phyloP scores from a whole-genome alignment of 345 rosid genomes.

The Populus nigra region DNA sequence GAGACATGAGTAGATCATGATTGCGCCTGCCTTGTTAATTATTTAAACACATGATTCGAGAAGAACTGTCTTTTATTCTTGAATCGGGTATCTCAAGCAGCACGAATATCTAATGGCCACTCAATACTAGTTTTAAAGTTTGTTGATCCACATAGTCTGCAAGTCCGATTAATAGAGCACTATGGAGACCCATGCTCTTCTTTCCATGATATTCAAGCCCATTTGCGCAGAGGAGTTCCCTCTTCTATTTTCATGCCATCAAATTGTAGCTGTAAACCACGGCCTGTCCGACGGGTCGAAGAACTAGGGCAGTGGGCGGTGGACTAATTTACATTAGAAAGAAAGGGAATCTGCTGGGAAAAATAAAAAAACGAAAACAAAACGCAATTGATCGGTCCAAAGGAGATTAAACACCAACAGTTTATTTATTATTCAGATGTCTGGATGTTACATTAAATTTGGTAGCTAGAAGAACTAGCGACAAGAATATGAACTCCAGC shows the following conservation, averaged over 20 bases:
- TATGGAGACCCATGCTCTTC: not conserved
- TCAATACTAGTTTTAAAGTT: not conserved
- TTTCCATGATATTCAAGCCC: not conserved
- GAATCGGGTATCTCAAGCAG: not conserved
- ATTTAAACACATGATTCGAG: not conserved
- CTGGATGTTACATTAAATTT: not conserved
- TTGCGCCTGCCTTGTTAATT: not conserved
- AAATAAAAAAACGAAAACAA: not conserved
- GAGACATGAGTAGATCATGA: not conserved
- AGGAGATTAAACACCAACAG: not conserved
- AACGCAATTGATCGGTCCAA: not conserved
- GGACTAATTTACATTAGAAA: not conserved
- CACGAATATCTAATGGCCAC: not conserved
- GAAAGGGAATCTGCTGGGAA: not conserved
- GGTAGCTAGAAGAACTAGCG: slow-evolving; percentile 14
- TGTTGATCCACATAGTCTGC: not conserved
- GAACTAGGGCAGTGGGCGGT: not conserved
- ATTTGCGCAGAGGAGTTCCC: not conserved
- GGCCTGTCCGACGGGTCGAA: no score
- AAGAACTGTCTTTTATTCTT: no score
- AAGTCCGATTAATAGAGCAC: not conserved
- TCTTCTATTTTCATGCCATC: not conserved
- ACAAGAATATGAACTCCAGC: slow-evolving; percentile 10
- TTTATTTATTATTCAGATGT: slow-evolving; percentile 19
- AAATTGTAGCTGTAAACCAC: not conserved